A percentile compares a stretch with the other conserved stretches of the same genome.
Conservation (phyloP, 768 basidiomycete species). For the Termitomyces sp. region DNA sequence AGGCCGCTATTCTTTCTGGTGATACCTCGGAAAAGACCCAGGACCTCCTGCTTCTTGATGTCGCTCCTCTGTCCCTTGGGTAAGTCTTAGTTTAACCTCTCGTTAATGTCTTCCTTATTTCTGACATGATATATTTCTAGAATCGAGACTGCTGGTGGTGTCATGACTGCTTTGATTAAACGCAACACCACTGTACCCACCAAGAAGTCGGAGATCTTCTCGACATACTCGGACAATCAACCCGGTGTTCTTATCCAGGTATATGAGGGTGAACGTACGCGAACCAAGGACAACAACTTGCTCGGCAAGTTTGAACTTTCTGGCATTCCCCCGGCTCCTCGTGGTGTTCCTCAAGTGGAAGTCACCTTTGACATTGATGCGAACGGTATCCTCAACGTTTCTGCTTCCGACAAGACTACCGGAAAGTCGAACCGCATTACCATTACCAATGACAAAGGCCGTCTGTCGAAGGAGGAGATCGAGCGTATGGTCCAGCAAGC, state of each 20-base stretch:
- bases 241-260: conserved; percentile 98
- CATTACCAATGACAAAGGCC: conserved; percentile 96
- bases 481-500: conserved; percentile 97
- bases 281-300: conserved; percentile 97
- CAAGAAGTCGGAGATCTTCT: conserved; percentile 98
- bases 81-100: conserved; percentile 20
- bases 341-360: conserved; percentile 96
- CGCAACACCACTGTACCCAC: conserved; percentile 98
- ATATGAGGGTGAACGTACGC: conserved; percentile 96
- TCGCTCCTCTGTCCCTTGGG: conserved; percentile 79
- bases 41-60: conserved; percentile 93
- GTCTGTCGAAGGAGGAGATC: conserved; percentile 95
- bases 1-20: conserved; percentile 96
- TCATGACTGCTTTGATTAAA: conserved; percentile 98
- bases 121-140: conserved; percentile 23
- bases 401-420: conserved; percentile 93
- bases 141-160: conserved; percentile 99
- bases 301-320: conserved; percentile 98
- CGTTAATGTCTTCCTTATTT: conserved; percentile 9
- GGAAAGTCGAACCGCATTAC: conserved; percentile 94
- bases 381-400: conserved; percentile 95
- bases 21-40: conserved; percentile 98
- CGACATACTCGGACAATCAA: conserved; percentile 98
- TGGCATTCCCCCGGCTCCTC: conserved; percentile 93
- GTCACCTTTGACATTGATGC: conserved; percentile 99